Percentiles rank a stretch among this genome's conserved stretches.
These are phyloP conservation scores for Sclerotinia subarctica DNA, from an alignment of 2,329 filamentous ascomycete genomes.

Conservation along the genomic window DNA sequence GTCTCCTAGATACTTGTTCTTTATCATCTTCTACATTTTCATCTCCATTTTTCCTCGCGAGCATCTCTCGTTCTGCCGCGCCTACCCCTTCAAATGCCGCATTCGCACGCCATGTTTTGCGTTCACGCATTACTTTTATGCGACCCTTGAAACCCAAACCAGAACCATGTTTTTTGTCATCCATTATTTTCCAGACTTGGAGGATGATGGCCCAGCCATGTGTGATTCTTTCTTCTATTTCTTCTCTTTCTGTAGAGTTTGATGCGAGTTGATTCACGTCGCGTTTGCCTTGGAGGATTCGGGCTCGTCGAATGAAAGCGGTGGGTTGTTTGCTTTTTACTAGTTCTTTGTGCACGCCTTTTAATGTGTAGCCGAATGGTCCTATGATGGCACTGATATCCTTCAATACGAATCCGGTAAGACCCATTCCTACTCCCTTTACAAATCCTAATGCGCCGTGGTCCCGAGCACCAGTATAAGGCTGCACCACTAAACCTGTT, in stretches of 20 bases:
- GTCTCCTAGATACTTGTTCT: constrained; percentile 46
- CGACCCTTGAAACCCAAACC: constrained; percentile 33
- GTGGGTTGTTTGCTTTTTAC: constrained; percentile 52
- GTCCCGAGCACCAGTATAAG: constrained; percentile 49
- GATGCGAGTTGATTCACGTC: constrained; percentile 42
- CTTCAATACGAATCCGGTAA: constrained; percentile 20
- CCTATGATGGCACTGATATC: constrained; percentile 60
- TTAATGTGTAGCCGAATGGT: constrained; percentile 59
- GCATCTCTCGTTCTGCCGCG: constrained; percentile 45
- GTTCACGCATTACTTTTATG: constrained; percentile 39
- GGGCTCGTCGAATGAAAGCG: constrained; percentile 52
- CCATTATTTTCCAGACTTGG: constrained; percentile 43
- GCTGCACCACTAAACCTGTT: constrained; percentile 59
- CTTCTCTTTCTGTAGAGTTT: constrained; percentile 36
- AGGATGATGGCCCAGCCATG: constrained; percentile 45
- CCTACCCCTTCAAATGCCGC: constrained; percentile 48
- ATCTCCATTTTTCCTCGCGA: constrained; percentile 46
- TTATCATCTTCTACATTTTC: constrained; percentile 44
- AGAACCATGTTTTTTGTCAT: constrained; percentile 31
- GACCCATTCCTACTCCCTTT: constrained; percentile 19
- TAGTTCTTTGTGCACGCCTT: constrained; percentile 60
- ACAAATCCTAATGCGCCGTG: constrained; percentile 8
- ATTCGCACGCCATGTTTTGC: constrained; percentile 42
- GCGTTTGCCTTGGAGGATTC: constrained; percentile 56
- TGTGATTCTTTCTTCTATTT: constrained; percentile 33